A percentile compares a stretch with the other conserved stretches of the same genome.
Evolutionary conservation across 192 early-diverging fungal genomes (phyloP).

Genomic region (Coemansia sp.): DNA sequence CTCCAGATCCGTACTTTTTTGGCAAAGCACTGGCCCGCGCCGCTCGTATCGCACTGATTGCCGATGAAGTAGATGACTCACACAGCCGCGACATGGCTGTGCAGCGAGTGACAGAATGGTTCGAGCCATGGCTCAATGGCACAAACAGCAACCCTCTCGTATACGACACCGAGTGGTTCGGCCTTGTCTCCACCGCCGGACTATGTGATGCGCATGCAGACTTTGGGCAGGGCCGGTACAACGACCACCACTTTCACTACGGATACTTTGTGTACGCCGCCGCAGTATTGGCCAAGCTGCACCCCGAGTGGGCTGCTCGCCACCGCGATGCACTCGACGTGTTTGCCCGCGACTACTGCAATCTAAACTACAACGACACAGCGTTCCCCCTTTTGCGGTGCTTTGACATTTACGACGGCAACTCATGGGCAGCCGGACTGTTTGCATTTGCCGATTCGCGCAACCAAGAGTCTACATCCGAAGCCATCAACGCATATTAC

Average conservation of each 20-base stretch:
- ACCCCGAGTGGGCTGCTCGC: conserved; percentile 21
- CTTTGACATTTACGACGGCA: conserved; percentile 63
- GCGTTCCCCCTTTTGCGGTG: conserved; percentile 55
- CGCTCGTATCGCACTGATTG: conserved; percentile 54
- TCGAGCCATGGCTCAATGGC: conserved; percentile 40
- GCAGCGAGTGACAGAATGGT: conserved; percentile 20
- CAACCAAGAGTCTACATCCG: conserved; percentile 58
- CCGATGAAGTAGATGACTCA: conserved; percentile 43
- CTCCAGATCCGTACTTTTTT: conserved; percentile 57
- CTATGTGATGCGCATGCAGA: conserved; percentile 40
- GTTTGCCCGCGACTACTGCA: conserved; percentile 57
- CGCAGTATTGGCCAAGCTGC: conserved; percentile 43
- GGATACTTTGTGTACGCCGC: conserved; percentile 59
- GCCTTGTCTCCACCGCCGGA: conserved; percentile 32
- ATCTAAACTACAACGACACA: conserved; percentile 20
- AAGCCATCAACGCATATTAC: conserved; percentile 59
- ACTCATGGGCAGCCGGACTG: conserved; percentile 60
- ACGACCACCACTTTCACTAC: conserved; percentile 64
- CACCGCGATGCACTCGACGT: conserved; percentile 17
- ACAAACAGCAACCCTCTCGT: conserved; percentile 30
- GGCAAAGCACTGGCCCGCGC: conserved; percentile 55
- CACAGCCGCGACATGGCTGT: conserved; percentile 30
- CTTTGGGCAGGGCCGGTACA: conserved; percentile 58
- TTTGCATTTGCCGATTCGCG: conserved; percentile 53
- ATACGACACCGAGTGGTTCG: conserved; percentile 55